Percentiles rank a stretch among this genome's conserved stretches.
These are phyloP conservation scores for Aureobasidium sp. DNA, from an alignment of 2,329 filamentous ascomycete genomes.

Conservation along the genomic window DNA sequence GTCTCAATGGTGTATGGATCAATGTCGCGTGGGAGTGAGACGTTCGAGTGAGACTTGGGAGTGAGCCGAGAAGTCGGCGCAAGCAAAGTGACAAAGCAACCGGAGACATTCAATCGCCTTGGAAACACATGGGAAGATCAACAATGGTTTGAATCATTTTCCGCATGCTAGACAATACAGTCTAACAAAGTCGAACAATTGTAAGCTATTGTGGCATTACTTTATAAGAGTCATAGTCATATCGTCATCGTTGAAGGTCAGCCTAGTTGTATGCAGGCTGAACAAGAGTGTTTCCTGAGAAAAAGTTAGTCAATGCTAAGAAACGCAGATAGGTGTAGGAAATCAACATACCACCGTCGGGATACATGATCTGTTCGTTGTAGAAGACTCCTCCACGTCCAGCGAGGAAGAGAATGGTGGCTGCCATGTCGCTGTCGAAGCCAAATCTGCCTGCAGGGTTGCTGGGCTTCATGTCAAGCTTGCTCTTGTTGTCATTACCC, in stretches of 20 bases:
- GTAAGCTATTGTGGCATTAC: neutral
- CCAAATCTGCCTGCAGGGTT: constrained; percentile 39
- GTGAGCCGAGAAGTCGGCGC: neutral
- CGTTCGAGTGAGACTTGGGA: neutral
- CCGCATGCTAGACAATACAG: neutral
- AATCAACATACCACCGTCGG: constrained; percentile 33
- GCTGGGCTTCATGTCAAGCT: constrained; percentile 31
- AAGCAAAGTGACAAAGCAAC: neutral
- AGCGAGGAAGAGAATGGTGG: constrained; percentile 42
- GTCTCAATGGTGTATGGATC: neutral
- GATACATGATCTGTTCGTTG: constrained; percentile 46
- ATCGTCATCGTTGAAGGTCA: neutral
- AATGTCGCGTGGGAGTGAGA: neutral
- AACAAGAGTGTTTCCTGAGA: constrained; percentile 7
- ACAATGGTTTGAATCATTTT: neutral
- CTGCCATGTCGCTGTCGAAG: constrained; percentile 43
- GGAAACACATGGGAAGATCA: neutral
- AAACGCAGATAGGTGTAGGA: neutral
- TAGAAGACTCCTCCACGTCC: constrained; percentile 43
- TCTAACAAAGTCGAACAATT: neutral
- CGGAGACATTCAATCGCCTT: neutral
- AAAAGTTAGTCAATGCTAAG: neutral
- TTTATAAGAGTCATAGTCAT: neutral
- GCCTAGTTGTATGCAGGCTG: constrained; percentile 11
- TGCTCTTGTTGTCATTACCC: constrained; percentile 39